These are phyloP conservation scores for Citrus cavaleriei DNA, from an alignment of 345 rosid species.

Conservation along the genomic window DNA sequence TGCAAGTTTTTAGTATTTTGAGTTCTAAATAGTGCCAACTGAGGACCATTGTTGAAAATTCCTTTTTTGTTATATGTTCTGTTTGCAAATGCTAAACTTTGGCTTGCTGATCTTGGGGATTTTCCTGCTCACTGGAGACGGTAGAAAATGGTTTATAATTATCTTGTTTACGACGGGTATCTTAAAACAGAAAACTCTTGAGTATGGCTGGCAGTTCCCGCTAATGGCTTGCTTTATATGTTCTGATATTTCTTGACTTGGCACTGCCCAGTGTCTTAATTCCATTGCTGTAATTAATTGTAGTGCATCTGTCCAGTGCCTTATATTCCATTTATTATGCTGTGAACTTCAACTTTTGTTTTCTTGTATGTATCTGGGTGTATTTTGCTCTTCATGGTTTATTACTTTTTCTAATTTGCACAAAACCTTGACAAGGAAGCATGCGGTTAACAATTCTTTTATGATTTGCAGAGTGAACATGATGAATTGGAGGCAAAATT, in stretches of 20 bases:
- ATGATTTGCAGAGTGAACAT: constrained; percentile 56
- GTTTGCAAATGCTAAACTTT: not conserved
- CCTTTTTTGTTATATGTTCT: no score
- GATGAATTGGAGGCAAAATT: constrained; percentile 85
- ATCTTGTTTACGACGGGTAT: not conserved
- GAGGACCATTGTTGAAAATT: not conserved
- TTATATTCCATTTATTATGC: not conserved
- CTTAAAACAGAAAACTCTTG: not conserved
- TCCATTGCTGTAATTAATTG: not conserved
- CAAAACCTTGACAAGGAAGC: not conserved
- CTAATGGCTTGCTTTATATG: not conserved
- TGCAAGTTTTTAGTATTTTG: no score
- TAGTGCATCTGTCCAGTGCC: not conserved
- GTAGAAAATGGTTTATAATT: not conserved
- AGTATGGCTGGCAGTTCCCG: not conserved
- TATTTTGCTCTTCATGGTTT: not conserved
- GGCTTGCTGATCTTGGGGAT: not conserved
- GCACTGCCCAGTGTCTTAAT: not conserved
- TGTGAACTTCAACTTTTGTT: not conserved
- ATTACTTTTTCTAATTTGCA: not conserved
- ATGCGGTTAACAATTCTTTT: not conserved
- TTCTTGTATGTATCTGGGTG: not conserved
- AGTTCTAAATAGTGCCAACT: not conserved
- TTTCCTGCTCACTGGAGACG: not conserved
- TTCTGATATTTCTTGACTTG: not conserved